phyloP scores from a whole-genome alignment of 768 basidiomycete species.

The Lyophyllum decastes region DNA sequence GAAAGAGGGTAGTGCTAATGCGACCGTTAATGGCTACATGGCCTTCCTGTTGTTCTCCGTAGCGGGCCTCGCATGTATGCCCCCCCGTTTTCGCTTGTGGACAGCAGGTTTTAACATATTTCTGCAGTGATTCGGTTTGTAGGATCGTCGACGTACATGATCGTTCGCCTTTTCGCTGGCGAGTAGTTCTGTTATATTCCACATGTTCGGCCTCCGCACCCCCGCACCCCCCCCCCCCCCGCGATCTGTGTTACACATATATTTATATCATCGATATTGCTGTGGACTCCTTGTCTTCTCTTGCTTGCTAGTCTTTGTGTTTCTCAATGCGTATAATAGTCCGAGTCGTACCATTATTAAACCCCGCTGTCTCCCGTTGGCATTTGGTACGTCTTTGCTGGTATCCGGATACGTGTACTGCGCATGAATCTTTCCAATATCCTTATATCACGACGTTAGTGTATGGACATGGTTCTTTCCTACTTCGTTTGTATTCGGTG shows the following conservation, averaged over 20 bases:
- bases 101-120: background rate
- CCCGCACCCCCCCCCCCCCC: background rate
- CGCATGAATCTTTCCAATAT: background rate
- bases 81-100: background rate
- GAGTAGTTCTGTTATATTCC: slow-evolving; percentile 51
- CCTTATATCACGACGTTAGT: background rate
- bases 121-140: slow-evolving; percentile 77
- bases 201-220: background rate
- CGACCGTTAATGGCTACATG: slow-evolving; percentile 83
- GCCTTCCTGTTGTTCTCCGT: slow-evolving; percentile 87
- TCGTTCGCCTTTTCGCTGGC: slow-evolving; percentile 86
- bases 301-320: background rate
- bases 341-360: too few relatives aligned
- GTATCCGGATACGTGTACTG: background rate
- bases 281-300: too few relatives aligned
- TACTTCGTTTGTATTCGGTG: too few relatives aligned
- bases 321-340: background rate
- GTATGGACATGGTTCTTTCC: too few relatives aligned
- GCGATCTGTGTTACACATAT: background rate
- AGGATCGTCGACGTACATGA: slow-evolving; percentile 80
- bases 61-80: slow-evolving; percentile 77
- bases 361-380: too few relatives aligned
- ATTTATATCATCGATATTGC: background rate
- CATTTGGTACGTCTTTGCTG: too few relatives aligned
- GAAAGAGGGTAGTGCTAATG: slow-evolving; percentile 43